Percentiles rank a stretch among this genome's conserved stretches.
These are phyloP conservation scores for Nemania sp. DNA, from an alignment of 2,329 filamentous ascomycete genomes.

Conservation along the genomic window DNA sequence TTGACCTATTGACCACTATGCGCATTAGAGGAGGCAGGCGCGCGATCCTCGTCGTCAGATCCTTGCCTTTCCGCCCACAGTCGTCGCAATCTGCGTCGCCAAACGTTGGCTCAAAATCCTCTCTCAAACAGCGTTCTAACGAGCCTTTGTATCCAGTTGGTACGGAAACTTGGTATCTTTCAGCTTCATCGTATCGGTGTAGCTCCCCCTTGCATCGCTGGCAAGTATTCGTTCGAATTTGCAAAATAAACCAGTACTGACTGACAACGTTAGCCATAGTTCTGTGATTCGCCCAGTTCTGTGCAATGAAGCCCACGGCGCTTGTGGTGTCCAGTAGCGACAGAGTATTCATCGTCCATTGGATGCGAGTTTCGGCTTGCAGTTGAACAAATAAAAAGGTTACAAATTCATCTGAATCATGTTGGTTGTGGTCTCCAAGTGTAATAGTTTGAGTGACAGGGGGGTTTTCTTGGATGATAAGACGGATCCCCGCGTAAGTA, in stretches of 20 bases:
- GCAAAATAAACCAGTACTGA: conserved; percentile 80
- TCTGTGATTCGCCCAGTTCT: conserved; percentile 80
- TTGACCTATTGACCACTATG: conserved; percentile 68
- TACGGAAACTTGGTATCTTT: conserved; percentile 36
- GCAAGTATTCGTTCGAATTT: conserved; percentile 72
- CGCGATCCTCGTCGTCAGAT: conserved; percentile 19
- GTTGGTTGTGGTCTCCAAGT: conserved; percentile 82
- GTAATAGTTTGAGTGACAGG: conserved; percentile 42
- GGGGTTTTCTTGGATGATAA: conserved; percentile 33
- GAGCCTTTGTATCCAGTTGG: too few relatives aligned
- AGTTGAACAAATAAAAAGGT: conserved; percentile 84
- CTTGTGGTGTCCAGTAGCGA: conserved; percentile 43
- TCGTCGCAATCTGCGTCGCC: conserved; percentile 32
- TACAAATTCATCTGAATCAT: conserved; percentile 92
- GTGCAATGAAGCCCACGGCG: conserved; percentile 69
- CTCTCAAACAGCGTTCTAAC: too few relatives aligned
- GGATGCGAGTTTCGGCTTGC: conserved; percentile 85
- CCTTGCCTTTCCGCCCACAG: conserved; percentile 27
- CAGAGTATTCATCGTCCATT: conserved; percentile 52
- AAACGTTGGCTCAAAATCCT: conserved; percentile 13
- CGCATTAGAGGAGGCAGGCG: conserved; percentile 75
- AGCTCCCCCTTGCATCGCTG: conserved; percentile 61
- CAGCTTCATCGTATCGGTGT: conserved; percentile 9
- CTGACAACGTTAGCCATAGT: conserved; percentile 82
- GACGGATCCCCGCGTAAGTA: conserved; percentile 62